Evolutionary conservation across 371 early-diverging fungal species (phyloP), one percentile per base, ranked within the genome.

Genomic region (Mortierella sp.): DNA sequence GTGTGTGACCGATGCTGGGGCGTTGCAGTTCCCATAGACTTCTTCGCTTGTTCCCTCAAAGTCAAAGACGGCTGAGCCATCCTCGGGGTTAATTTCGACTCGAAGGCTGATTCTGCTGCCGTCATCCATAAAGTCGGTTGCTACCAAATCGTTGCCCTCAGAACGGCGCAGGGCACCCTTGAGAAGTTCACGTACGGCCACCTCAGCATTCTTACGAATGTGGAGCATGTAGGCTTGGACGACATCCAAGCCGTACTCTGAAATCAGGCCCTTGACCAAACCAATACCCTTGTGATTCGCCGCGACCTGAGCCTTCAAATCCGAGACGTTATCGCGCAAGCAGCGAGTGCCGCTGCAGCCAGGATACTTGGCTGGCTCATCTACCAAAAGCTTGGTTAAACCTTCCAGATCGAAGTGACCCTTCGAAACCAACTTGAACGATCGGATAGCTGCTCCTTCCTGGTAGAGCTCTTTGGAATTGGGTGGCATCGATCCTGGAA

Each of bases 141-240:
- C 94, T 0, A 86, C 57, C 47, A 98, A 86, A 11, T 80, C 81
- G 43, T 81, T 49, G 43, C 90, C 87, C 14, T 85, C 78, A 5
- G 85, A 84, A 1, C 85, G 70, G 22, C 78, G 47, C 52, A 87
- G 86, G 0, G 93, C 90, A 11, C 87, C 75, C 72, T 89, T 90
- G 11, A 98, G 86, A 49, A 98, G 81, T 4, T 88, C 73, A 0
- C 94, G 89, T 1, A 99, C 97, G 0, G 98, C 96, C 20, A 87
- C 68, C 75, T 96, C 95, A 14, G 99, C 99, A 67, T 96, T 97
- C 66, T 89, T 83, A 35, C 93, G 91, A 35, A 96, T 96, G 72
- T 92, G 89, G 66, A 86, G 73, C 99, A 99, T 98, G 79, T 98
- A 99, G 3, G 95, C 94, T 66, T 97, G 97, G 0, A 98, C 97